A percentile compares a stretch with the other conserved stretches of the same genome.
Conservation (phyloP, 176 grass and related monocot species). For the Eleusine coracana region DNA sequence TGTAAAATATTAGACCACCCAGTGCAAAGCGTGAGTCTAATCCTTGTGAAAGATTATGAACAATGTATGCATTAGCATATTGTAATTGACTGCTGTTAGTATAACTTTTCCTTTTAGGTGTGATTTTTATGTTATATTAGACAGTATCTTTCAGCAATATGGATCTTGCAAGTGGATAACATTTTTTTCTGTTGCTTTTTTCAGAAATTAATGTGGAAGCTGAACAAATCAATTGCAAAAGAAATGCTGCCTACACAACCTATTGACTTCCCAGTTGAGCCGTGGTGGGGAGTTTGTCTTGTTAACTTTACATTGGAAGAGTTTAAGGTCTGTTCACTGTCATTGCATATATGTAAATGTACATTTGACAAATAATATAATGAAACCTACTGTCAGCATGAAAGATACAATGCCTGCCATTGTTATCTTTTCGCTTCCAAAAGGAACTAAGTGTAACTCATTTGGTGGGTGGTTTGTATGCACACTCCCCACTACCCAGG, state of each 20-base stretch:
- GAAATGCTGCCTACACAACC: conserved; percentile 93
- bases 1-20: not conserved
- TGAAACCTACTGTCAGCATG: not conserved
- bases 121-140: conserved; percentile 21
- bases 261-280: conserved; percentile 80
- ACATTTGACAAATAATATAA: conserved; percentile 5
- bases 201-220: conserved; percentile 99
- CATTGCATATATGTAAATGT: conserved; percentile 8
- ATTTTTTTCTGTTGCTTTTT: conserved; percentile 43
- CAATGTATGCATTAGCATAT: conserved; percentile 16
- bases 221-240: conserved; percentile 99
- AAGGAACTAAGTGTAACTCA: not conserved
- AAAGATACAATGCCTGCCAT: conserved; percentile 13
- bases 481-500: not conserved
- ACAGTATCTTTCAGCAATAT: conserved; percentile 20
- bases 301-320: conserved; percentile 99
- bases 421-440: not conserved
- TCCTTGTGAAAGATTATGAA: conserved; percentile 16
- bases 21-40: not conserved
- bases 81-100: conserved; percentile 2
- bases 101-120: conserved; percentile 3
- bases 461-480: not conserved
- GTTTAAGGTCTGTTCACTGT: conserved; percentile 70
- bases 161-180: conserved; percentile 27
- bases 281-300: conserved; percentile 99